Conservation (phyloP, 78 protist genomes). For the Mastigamoeba balamuthi region DNA sequence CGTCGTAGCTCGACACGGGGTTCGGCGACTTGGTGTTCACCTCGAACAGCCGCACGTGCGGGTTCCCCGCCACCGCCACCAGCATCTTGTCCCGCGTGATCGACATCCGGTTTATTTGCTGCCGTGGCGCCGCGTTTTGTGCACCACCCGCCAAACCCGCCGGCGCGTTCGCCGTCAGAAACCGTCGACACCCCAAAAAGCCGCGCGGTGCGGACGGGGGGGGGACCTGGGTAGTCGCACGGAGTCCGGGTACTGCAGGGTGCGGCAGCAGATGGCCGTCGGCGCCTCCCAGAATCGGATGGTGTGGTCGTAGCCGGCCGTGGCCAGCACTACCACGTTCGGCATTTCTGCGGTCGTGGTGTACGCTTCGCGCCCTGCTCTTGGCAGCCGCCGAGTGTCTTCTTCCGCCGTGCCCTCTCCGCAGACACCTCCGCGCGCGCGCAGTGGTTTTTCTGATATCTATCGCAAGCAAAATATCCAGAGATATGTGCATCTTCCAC, state of each 20-base stretch:
- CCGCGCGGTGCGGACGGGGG: not conserved
- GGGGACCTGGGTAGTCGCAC: constrained; percentile 25
- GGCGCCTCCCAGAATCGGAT: constrained; percentile 96
- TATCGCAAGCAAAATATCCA: no score
- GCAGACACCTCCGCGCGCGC: no score
- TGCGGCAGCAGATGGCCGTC: constrained; percentile 68
- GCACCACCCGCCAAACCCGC: no score
- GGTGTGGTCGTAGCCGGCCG: constrained; percentile 93
- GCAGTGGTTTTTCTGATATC: no score
- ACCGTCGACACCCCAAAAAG: not conserved
- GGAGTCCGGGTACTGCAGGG: constrained; percentile 80
- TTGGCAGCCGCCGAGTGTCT: no score
- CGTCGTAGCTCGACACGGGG: constrained; percentile 66
- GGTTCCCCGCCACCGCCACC: constrained; percentile 92
- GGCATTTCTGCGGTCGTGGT: no score
- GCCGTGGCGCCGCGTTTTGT: not conserved
- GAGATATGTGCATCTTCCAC: no score
- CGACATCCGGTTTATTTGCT: constrained; percentile 80
- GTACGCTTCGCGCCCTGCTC: no score
- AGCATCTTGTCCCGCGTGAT: constrained; percentile 73
- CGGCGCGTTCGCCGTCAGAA: not conserved
- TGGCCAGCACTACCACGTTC: constrained; percentile 55
- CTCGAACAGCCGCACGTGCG: constrained; percentile 68
- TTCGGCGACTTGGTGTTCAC: constrained; percentile 19
- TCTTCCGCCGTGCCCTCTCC: no score